These are phyloP conservation scores for Lyophyllum decastes DNA, from an alignment of 768 basidiomycete genomes.

Conservation along the genomic window DNA sequence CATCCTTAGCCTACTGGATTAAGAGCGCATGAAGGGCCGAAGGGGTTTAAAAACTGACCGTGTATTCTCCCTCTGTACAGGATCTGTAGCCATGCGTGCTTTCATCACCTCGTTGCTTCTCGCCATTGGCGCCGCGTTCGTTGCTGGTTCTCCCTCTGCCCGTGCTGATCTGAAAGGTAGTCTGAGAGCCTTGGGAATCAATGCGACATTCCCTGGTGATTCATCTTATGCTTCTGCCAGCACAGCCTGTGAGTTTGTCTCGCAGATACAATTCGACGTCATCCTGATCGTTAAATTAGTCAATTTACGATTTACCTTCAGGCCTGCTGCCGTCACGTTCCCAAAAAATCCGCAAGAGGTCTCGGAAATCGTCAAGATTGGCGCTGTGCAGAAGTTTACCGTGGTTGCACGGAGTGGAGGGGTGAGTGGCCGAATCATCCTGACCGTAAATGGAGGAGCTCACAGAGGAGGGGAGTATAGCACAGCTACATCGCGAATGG, in stretches of 20 bases:
- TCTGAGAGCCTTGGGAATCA: constrained; percentile 13
- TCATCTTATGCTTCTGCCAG: constrained; percentile 17
- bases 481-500: constrained; percentile 54
- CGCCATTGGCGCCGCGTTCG: background rate
- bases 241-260: constrained; percentile 14
- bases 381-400: constrained; percentile 29
- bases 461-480: constrained; percentile 16
- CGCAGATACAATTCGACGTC: background rate
- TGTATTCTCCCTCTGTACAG: no score
- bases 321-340: constrained; percentile 39
- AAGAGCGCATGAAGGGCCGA: no score
- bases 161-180: constrained; percentile 10
- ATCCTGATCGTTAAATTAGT: constrained; percentile 21
- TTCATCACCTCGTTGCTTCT: background rate
- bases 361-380: constrained; percentile 36
- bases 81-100: background rate
- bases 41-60: no score
- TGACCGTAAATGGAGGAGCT: no score
- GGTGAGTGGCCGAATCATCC: constrained; percentile 24
- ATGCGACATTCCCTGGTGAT: constrained; percentile 22
- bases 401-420: constrained; percentile 48
- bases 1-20: no score
- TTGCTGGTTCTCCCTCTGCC: background rate
- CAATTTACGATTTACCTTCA: constrained; percentile 39
- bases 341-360: constrained; percentile 37